Evolutionary conservation across 352 stramenopile genomes (phyloP).

Genomic region (Labyrinthula sp.): DNA sequence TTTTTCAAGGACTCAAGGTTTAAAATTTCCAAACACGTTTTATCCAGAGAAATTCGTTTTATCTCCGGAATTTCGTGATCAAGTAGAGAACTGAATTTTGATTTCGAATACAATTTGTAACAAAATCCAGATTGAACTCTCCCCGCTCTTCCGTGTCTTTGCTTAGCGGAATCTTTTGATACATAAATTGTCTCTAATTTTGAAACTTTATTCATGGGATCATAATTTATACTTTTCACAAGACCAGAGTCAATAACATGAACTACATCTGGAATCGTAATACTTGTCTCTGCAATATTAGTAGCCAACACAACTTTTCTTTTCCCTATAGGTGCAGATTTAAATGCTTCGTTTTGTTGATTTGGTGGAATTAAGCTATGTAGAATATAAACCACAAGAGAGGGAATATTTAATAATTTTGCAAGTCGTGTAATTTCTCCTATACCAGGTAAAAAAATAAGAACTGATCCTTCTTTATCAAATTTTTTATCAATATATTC

Average conservation of each 20-base stretch:
- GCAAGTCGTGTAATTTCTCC: conserved; percentile 60
- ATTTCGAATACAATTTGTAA: conserved; percentile 63
- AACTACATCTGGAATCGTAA: conserved; percentile 80
- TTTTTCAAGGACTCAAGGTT: conserved; percentile 55
- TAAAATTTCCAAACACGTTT: conserved; percentile 81
- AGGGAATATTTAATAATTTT: conserved; percentile 4
- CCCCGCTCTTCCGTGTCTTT: conserved; percentile 59
- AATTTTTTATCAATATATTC: conserved; percentile 13
- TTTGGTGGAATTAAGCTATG: conserved; percentile 72
- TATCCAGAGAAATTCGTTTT: conserved; percentile 74
- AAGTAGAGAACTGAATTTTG: conserved; percentile 41
- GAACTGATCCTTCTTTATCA: conserved; percentile 40
- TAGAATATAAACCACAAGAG: conserved; percentile 53
- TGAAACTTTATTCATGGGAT: conserved; percentile 47
- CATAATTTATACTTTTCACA: conserved; percentile 59
- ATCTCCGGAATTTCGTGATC: conserved; percentile 66
- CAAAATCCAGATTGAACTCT: conserved; percentile 62
- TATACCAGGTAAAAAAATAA: conserved; percentile 79
- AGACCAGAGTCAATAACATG: conserved; percentile 57
- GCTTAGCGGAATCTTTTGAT: conserved; percentile 42
- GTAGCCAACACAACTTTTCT: conserved; percentile 73
- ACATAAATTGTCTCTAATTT: conserved; percentile 46
- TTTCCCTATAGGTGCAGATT: conserved; percentile 35
- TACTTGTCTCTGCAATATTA: conserved; percentile 83
- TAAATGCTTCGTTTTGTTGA: conserved; percentile 80